These are phyloP conservation scores for Hymenoscyphus linearis DNA, from an alignment of 2,329 filamentous ascomycete species.

Conservation along the genomic window DNA sequence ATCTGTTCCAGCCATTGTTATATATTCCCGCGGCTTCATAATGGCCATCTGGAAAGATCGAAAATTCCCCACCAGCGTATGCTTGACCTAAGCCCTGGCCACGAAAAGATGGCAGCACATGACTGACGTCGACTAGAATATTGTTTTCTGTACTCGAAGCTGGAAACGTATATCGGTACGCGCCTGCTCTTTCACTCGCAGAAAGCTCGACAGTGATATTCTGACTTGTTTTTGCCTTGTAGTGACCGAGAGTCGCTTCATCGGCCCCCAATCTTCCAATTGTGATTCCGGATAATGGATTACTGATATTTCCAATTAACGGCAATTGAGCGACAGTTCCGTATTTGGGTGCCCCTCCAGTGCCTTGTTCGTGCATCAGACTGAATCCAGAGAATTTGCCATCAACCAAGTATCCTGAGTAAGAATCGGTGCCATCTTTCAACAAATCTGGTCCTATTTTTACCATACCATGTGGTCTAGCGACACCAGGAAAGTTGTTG, in stretches of 20 bases:
- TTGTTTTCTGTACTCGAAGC: conserved; percentile 33
- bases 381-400: conserved; percentile 56
- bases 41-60: conserved; percentile 43
- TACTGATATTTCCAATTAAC: conserved; percentile 41
- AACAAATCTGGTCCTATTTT: conserved; percentile 38
- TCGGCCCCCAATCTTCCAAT: conserved; percentile 48
- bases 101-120: conserved; percentile 58
- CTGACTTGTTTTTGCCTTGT: conserved; percentile 49
- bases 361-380: conserved; percentile 62
- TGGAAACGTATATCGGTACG: conserved; percentile 59
- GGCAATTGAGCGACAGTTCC: conserved; percentile 60
- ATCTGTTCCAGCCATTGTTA: conserved; percentile 62
- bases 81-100: conserved; percentile 56
- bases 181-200: conserved; percentile 50
- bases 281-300: conserved; percentile 53
- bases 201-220: conserved; percentile 53
- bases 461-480: conserved; percentile 40
- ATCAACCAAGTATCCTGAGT: conserved; percentile 46
- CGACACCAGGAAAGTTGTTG: conserved; percentile 41
- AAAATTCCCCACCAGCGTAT: conserved; percentile 56
- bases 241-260: conserved; percentile 54
- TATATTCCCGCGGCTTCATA: conserved; percentile 59
- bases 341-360: conserved; percentile 65
- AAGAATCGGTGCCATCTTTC: conserved; percentile 44
- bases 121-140: conserved; percentile 31